Evolutionary conservation across 441 rosid genomes (phyloP).

Genomic region (Jatropha multifida): DNA sequence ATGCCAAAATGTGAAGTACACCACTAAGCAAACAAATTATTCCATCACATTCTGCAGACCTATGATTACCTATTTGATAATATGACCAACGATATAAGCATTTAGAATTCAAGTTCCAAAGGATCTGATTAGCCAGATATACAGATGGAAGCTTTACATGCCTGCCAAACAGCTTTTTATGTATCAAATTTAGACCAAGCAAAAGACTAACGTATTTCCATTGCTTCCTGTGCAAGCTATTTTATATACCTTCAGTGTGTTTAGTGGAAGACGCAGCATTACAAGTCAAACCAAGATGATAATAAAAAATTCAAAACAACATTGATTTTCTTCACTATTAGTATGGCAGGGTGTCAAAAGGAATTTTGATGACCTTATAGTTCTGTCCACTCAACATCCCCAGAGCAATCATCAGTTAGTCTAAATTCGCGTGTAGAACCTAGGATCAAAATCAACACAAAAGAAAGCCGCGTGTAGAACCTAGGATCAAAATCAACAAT

Average conservation of each 20-base stretch:
- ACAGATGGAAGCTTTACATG: background rate
- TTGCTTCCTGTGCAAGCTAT: background rate
- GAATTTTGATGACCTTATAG: no score
- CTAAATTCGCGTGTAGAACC: background rate
- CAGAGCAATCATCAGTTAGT: background rate
- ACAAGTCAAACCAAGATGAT: background rate
- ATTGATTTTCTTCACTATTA: background rate
- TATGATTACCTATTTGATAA: background rate
- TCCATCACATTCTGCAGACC: background rate
- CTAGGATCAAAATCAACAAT: background rate
- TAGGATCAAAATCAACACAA: background rate
- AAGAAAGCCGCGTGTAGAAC: background rate
- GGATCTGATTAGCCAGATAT: background rate
- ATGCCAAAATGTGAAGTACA: conserved; percentile 1
- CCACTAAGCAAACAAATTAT: background rate
- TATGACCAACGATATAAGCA: background rate
- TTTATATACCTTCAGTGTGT: background rate
- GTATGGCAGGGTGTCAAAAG: no score
- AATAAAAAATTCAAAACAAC: background rate
- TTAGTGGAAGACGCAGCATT: background rate
- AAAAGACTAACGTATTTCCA: background rate
- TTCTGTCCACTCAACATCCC: background rate
- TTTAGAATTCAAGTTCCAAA: background rate
- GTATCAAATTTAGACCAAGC: background rate
- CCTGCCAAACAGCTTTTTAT: background rate